Evolutionary conservation across 306 rosid species (phyloP).

Genomic region (Rubus idaeus): DNA sequence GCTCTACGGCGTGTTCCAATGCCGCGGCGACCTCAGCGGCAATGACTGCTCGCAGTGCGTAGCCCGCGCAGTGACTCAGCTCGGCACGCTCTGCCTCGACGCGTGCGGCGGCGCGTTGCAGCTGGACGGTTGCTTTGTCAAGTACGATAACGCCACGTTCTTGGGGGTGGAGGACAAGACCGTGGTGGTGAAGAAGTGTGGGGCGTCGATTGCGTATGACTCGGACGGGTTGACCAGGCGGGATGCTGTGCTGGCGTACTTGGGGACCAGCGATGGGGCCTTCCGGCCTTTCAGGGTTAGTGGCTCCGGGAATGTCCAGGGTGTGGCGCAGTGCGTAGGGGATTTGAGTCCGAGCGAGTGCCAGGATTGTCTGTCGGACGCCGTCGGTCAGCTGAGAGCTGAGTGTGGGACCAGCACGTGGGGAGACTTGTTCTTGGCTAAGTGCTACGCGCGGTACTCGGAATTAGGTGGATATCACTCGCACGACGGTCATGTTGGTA

Average conservation of each 20-base stretch:
- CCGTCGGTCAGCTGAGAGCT: slow-evolving; percentile 67
- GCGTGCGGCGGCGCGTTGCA: slow-evolving; percentile 87
- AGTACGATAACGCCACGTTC: slow-evolving; percentile 69
- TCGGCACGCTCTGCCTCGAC: slow-evolving; percentile 57
- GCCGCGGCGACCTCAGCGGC: slow-evolving; percentile 70
- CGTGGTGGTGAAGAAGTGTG: slow-evolving; percentile 66
- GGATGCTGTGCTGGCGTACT: slow-evolving; percentile 54
- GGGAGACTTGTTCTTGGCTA: slow-evolving; percentile 76
- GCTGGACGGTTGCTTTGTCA: slow-evolving; percentile 78
- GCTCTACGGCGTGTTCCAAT: slow-evolving; percentile 76
- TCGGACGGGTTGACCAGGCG: slow-evolving; percentile 46
- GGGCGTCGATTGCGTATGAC: slow-evolving; percentile 51
- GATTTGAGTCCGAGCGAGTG: slow-evolving; percentile 78
- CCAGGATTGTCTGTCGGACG: slow-evolving; percentile 73
- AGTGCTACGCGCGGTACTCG: slow-evolving; percentile 82
- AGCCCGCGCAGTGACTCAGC: slow-evolving; percentile 48
- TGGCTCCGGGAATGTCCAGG: slow-evolving; percentile 37
- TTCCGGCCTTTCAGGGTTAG: slow-evolving; percentile 34
- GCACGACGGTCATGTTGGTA: slow-evolving; percentile 40
- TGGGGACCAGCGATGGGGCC: slow-evolving; percentile 42
- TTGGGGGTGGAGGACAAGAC: slow-evolving; percentile 89
- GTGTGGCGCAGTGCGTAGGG: slow-evolving; percentile 82
- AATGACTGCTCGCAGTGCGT: slow-evolving; percentile 70
- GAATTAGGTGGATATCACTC: slow-evolving; percentile 52
- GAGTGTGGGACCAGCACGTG: slow-evolving; percentile 62